Conservation (phyloP, 2,329 filamentous ascomycete species). For the Gnomoniopsis sp. region DNA sequence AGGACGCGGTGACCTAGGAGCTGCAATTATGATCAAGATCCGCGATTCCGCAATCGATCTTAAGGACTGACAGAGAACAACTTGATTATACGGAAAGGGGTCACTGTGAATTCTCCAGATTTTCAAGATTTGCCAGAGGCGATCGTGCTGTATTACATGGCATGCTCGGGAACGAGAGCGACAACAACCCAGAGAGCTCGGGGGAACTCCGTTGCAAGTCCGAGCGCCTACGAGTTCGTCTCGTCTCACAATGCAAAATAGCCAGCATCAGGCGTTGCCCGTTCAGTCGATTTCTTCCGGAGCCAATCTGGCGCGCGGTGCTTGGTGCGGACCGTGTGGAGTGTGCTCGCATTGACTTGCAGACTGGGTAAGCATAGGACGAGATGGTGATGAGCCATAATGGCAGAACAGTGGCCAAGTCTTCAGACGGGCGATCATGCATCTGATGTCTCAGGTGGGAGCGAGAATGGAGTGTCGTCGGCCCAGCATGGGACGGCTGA, state of each 20-base stretch:
- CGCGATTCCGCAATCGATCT: not conserved
- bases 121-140: no score
- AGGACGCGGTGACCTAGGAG: not conserved
- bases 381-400: not conserved
- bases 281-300: not conserved
- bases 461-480: not conserved
- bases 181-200: no score
- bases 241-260: not conserved
- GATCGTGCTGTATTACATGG: not conserved
- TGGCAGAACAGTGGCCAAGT: conserved; percentile 1
- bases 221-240: not conserved
- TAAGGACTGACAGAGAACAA: not conserved
- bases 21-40: not conserved
- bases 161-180: no score
- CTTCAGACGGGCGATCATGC: conserved; percentile 17
- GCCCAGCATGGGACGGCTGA: not conserved
- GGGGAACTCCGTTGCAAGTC: not conserved
- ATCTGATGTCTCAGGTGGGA: conserved; percentile 8
- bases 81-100: no score
- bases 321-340: not conserved
- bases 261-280: not conserved
- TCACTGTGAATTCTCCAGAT: no score
- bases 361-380: not conserved
- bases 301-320: not conserved
- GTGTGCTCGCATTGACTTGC: not conserved